Evolutionary conservation across 345 rosid species (phyloP).

Genomic region (Pelargonium nanum): DNA sequence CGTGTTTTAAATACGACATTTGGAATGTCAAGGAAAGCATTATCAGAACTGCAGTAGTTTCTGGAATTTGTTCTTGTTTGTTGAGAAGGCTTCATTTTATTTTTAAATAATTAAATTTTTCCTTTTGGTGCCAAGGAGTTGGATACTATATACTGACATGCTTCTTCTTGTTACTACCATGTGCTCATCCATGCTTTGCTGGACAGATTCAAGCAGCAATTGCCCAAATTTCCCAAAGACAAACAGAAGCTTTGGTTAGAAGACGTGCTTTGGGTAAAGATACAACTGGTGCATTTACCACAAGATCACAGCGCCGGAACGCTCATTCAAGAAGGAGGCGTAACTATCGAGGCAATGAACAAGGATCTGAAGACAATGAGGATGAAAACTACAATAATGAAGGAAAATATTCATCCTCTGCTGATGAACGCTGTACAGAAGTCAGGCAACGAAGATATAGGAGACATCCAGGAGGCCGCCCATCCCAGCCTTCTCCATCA

Average conservation of each 20-base stretch:
- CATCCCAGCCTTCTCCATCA: constrained; percentile 54
- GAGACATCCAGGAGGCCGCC: constrained; percentile 33
- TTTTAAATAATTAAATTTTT: too few relatives aligned
- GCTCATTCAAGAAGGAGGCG: constrained; percentile 46
- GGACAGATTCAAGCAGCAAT: constrained; percentile 86
- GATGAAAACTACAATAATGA: constrained; percentile 56
- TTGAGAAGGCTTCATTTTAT: too few relatives aligned
- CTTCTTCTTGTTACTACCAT: background rate
- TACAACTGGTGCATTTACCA: constrained; percentile 18
- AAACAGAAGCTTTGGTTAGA: constrained; percentile 67
- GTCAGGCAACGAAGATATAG: constrained; percentile 42
- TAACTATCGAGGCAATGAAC: constrained; percentile 43
- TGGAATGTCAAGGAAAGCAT: too few relatives aligned
- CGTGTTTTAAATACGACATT: too few relatives aligned
- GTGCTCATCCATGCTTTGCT: background rate
- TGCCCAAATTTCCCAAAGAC: constrained; percentile 69
- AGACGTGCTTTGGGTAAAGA: constrained; percentile 56
- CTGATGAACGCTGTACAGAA: constrained; percentile 51
- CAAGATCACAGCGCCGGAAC: constrained; percentile 47
- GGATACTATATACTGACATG: too few relatives aligned
- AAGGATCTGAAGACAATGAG: constrained; percentile 58
- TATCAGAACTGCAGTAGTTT: too few relatives aligned
- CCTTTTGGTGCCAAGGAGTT: too few relatives aligned
- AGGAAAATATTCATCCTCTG: constrained; percentile 67
- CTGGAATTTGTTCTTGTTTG: too few relatives aligned